Evolutionary conservation across 805 yeast genomes (phyloP).

Genomic region (Tetrapisispora namnaoensis): DNA sequence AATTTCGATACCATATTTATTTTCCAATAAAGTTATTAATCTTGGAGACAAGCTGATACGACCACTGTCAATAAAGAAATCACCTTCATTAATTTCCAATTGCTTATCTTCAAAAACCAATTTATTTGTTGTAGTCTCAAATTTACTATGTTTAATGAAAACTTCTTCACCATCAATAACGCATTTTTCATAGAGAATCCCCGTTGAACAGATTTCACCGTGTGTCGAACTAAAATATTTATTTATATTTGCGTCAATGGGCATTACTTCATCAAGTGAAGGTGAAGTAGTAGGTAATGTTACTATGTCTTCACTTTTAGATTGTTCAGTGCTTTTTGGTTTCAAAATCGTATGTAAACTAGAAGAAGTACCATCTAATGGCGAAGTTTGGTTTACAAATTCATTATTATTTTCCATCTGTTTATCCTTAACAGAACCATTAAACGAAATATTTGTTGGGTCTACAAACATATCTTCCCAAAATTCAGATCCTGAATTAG

Average conservation of each 20-base stretch:
- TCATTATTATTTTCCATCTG: neutral
- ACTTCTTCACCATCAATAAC: slow-evolving; percentile 16
- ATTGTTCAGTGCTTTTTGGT: too few species aligned
- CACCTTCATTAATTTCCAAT: slow-evolving; percentile 10
- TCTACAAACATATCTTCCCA: slow-evolving; percentile 20
- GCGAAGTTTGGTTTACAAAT: neutral
- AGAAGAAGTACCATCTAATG: neutral
- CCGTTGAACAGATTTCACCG: slow-evolving; percentile 8
- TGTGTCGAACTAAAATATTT: slow-evolving; percentile 13
- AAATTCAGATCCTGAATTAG: slow-evolving; percentile 20
- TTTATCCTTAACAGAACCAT: neutral
- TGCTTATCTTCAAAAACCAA: slow-evolving; percentile 5
- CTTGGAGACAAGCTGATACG: slow-evolving; percentile 11
- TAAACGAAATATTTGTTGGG: slow-evolving; percentile 1
- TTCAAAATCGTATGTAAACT: too few species aligned
- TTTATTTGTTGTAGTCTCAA: slow-evolving; percentile 8
- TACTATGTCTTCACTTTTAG: too few species aligned
- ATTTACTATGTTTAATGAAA: slow-evolving; percentile 12
- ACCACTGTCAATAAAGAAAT: slow-evolving; percentile 10
- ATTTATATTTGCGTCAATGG: neutral
- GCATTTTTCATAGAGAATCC: slow-evolving; percentile 16
- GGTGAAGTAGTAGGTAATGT: neutral
- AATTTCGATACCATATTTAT: slow-evolving; percentile 3
- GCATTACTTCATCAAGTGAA: neutral
- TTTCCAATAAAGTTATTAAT: slow-evolving; percentile 9